Conservation (phyloP, 2,329 filamentous ascomycete species). For the Nemania bipapillata region DNA sequence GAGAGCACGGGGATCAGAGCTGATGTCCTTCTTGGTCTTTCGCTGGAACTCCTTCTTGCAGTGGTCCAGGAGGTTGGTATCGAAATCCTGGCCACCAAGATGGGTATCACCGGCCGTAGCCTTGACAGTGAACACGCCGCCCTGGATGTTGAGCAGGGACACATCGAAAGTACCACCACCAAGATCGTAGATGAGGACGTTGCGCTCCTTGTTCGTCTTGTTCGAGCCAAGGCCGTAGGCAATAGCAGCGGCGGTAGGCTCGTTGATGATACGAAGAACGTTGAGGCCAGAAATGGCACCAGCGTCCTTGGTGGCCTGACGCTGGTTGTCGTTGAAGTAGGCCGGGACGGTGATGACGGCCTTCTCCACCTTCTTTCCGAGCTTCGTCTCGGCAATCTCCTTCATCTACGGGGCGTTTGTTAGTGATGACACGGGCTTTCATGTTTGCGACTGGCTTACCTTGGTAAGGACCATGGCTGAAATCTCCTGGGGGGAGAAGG, state of each 20-base stretch:
- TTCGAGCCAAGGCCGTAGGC: constrained; percentile 96
- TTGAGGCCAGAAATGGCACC: constrained; percentile 97
- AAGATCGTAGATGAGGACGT: constrained; percentile 99
- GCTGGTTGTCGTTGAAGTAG: constrained; percentile 99
- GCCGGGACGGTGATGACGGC: constrained; percentile 98
- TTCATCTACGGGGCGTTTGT: constrained; percentile 77
- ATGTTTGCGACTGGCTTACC: constrained; percentile 65
- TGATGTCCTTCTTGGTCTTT: constrained; percentile 73
- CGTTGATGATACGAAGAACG: constrained; percentile 99
- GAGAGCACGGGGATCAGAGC: constrained; percentile 84
- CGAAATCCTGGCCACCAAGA: constrained; percentile 94
- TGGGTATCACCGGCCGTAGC: constrained; percentile 98
- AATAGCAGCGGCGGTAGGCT: constrained; percentile 97
- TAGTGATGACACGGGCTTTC: constrained; percentile 27
- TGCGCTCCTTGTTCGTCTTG: constrained; percentile 97
- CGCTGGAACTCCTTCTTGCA: constrained; percentile 94
- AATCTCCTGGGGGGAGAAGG: constrained; percentile 97
- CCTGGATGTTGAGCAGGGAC: constrained; percentile 97
- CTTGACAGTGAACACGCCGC: constrained; percentile 99
- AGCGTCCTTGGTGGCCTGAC: constrained; percentile 98
- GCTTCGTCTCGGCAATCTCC: constrained; percentile 97
- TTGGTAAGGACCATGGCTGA: constrained; percentile 98
- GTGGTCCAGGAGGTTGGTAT: constrained; percentile 93
- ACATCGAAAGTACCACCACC: constrained; percentile 99
- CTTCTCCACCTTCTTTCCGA: constrained; percentile 99